phyloP scores from a whole-genome alignment of 768 basidiomycete species.

The Tricholoma terreum region DNA sequence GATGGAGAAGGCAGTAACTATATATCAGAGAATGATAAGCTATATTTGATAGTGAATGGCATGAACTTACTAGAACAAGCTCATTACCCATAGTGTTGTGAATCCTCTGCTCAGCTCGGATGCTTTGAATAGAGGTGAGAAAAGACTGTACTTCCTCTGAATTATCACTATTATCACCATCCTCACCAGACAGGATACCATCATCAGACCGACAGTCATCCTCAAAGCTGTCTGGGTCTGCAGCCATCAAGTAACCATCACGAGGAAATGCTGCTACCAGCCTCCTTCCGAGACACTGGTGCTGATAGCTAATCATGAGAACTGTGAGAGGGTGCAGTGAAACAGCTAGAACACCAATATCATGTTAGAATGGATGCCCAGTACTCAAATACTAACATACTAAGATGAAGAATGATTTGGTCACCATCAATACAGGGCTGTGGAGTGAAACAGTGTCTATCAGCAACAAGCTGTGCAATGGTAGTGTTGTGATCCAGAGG shows the following conservation, averaged over 20 bases:
- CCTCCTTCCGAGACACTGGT: background rate
- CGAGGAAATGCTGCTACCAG: background rate
- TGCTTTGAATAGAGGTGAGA: background rate
- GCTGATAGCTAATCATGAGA: background rate
- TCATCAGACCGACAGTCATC: background rate
- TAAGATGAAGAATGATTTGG: background rate
- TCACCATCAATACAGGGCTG: background rate
- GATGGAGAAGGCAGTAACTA: too few relatives aligned
- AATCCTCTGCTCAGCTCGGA: background rate
- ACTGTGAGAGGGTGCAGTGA: background rate
- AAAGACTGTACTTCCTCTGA: background rate
- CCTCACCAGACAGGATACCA: background rate
- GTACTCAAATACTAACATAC: background rate
- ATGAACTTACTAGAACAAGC: background rate
- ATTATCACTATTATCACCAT: background rate
- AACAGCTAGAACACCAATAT: background rate
- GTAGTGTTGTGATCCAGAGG: background rate
- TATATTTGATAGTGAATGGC: background rate
- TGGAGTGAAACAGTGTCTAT: background rate
- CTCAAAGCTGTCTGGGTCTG: background rate
- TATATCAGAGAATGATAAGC: background rate
- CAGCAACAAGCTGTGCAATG: background rate
- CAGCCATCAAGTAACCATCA: background rate
- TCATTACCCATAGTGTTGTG: background rate
- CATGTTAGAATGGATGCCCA: background rate